These are phyloP conservation scores for Xerocomus potaroensis DNA, from an alignment of 768 basidiomycete genomes.

Conservation along the genomic window DNA sequence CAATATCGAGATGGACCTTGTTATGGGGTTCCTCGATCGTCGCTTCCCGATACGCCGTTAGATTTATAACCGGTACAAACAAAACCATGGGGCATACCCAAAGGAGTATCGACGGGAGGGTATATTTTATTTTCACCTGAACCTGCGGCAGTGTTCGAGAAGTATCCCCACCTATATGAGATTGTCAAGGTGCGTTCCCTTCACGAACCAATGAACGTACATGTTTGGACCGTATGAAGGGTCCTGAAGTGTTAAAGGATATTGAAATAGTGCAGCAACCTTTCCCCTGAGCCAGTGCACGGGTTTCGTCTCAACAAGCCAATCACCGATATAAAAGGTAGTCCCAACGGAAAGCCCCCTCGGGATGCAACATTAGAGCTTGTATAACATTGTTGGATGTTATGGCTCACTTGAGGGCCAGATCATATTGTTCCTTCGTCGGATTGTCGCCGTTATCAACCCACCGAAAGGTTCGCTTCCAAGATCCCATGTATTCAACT, in stretches of 20 bases:
- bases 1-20: constrained; percentile 14
- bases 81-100: background rate
- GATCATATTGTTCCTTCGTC: constrained; percentile 8
- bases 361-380: background rate
- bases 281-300: constrained; percentile 16
- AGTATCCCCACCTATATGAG: background rate
- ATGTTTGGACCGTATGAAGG: constrained; percentile 13
- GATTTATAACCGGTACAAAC: background rate
- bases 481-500: background rate
- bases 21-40: constrained; percentile 20
- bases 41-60: constrained; percentile 2
- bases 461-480: constrained; percentile 16
- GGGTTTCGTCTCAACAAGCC: background rate
- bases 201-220: background rate
- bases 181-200: too few relatives aligned
- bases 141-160: background rate
- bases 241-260: constrained; percentile 7
- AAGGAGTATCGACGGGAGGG: background rate
- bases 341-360: constrained; percentile 2
- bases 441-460: background rate
- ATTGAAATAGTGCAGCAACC: constrained; percentile 11
- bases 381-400: too few relatives aligned
- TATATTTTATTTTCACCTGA: background rate
- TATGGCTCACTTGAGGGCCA: constrained; percentile 6
- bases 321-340: background rate